Base-by-base conservation (phyloP, 495 filamentous ascomycete genomes). In the Thozetella sp. region DNA sequence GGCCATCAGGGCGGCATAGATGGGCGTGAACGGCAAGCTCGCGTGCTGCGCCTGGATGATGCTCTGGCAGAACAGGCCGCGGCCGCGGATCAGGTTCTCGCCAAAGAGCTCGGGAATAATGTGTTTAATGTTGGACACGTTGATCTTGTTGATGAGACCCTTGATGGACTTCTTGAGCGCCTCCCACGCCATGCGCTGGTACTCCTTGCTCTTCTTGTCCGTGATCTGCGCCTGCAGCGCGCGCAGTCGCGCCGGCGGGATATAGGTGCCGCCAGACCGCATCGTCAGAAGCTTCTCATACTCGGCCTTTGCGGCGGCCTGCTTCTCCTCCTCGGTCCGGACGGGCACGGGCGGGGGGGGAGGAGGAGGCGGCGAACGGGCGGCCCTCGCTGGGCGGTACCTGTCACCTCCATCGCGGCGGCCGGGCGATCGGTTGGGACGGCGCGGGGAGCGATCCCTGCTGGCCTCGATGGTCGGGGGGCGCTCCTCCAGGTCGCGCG, bases 111-210 rank as follows among this genome's bases (percentile, higher is more conserved):
- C 95, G 0, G 93, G 93, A 9, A 97, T 92, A 61, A 99, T 97
- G 66, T 90, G 85, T 73, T 98, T 98, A 82, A 99, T 98, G 66
- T 99, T 99, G 20, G 89, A 90, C 40, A 91, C 89, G 74, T 97
- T 99, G 76, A 97, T 88, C 73, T 99, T 99, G 80, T 99, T 99
- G 78, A 98, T 94, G 25, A 99, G 77, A 66, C 95, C 95, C 70
- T 99, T 97, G 78, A 99, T 96, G 20, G 90, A 93, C 80, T 99
- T 99, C 78, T 99, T 99, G 69, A 98, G 72, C 11, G 95, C 94
- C 72, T 98, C 96, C 96, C 96, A 98, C 1, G 94, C 93, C 92
- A 99, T 95, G 53, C 96, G 90, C 80, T 99, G 95, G 72, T 97
- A 99, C 73, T 99, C 96, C 74, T 97, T 96, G 73, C 88, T 95